Conservation (phyloP, 495 filamentous ascomycete genomes). For the Amphirosellinia nigrospora region DNA sequence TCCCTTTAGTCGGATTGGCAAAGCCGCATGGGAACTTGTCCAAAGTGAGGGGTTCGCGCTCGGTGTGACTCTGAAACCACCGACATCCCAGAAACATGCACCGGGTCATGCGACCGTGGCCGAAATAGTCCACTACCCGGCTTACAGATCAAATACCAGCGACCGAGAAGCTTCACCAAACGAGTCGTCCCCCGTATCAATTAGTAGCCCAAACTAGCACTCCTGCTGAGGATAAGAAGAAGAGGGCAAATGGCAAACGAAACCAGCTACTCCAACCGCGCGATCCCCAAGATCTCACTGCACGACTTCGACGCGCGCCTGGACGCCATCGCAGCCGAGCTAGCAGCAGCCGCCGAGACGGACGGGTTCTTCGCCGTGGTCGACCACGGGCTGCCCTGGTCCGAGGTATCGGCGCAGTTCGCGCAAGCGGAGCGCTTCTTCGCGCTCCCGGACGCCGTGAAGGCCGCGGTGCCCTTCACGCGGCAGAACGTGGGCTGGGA, state of each 20-base stretch:
- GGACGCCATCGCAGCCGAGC: constrained; percentile 58
- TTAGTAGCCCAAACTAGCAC: background rate
- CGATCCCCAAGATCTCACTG: constrained; percentile 65
- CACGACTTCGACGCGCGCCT: constrained; percentile 59
- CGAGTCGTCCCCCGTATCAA: background rate
- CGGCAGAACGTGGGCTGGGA: constrained; percentile 70
- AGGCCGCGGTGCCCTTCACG: constrained; percentile 59
- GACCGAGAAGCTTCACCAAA: too few species aligned
- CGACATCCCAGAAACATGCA: background rate
- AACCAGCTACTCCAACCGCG: constrained; percentile 54
- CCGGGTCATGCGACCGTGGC: background rate
- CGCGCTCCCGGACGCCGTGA: constrained; percentile 56
- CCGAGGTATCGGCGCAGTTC: constrained; percentile 62
- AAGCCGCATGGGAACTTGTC: background rate
- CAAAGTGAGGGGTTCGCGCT: background rate
- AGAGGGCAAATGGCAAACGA: constrained; percentile 11
- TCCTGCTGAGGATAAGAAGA: background rate
- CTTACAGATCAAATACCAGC: background rate
- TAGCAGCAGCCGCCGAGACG: constrained; percentile 65
- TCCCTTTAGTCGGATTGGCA: background rate
- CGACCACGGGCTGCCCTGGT: constrained; percentile 58
- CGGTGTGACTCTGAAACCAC: background rate
- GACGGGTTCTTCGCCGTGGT: constrained; percentile 67
- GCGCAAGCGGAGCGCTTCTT: constrained; percentile 60
- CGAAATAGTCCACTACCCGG: background rate